A percentile compares a stretch with the other conserved stretches of the same genome.
Evolutionary conservation across 371 early-diverging fungal species (phyloP).

Genomic region (Mucor sp.): DNA sequence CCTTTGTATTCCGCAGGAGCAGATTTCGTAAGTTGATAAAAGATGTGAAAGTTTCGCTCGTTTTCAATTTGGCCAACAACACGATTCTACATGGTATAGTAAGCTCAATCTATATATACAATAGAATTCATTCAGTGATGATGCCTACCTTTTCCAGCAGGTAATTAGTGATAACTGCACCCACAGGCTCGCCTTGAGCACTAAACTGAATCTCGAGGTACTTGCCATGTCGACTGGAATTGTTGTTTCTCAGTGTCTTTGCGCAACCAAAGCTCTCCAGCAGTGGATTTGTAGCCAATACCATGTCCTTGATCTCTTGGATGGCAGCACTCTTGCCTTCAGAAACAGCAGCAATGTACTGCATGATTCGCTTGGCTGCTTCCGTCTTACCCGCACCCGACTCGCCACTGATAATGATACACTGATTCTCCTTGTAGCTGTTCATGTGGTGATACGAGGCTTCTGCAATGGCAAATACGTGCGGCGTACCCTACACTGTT

Average conservation of each 20-base stretch:
- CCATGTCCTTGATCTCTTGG: slow-evolving; percentile 94
- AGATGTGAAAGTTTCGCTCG: slow-evolving; percentile 99
- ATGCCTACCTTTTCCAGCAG: slow-evolving; percentile 90
- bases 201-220: slow-evolving; percentile 99
- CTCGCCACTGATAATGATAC: slow-evolving; percentile 96
- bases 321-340: slow-evolving; percentile 73
- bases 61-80: slow-evolving; percentile 93
- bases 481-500: slow-evolving; percentile 70
- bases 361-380: slow-evolving; percentile 93
- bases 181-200: slow-evolving; percentile 89
- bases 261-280: slow-evolving; percentile 99
- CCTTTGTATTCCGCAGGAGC: slow-evolving; percentile 74
- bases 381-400: slow-evolving; percentile 94
- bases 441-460: slow-evolving; percentile 91
- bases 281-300: slow-evolving; percentile 95
- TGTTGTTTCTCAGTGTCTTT: slow-evolving; percentile 98
- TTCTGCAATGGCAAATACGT: slow-evolving; percentile 89
- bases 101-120: neutral
- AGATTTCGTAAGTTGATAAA: slow-evolving; percentile 87
- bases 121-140: neutral
- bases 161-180: slow-evolving; percentile 98
- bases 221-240: slow-evolving; percentile 98
- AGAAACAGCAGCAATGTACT: slow-evolving; percentile 96
- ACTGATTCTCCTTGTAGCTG: slow-evolving; percentile 96
- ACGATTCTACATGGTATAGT: slow-evolving; percentile 59